These are phyloP conservation scores for Candida wancherniae DNA, from an alignment of 805 yeast species.

Conservation along the genomic window DNA sequence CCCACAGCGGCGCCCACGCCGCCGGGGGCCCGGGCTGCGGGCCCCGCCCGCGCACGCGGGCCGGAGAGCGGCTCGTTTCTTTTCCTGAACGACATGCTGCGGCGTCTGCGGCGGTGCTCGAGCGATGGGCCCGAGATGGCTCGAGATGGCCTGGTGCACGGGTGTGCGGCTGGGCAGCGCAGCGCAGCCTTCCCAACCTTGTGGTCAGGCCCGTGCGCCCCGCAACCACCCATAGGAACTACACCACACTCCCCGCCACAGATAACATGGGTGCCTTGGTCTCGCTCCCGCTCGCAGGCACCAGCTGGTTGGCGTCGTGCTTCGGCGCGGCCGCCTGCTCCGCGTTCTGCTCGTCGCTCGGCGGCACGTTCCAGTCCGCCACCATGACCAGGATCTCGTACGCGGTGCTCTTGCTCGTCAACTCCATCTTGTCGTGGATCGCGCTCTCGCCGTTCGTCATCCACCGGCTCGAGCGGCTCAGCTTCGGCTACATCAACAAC, in stretches of 20 bases:
- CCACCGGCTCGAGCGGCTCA: conserved; percentile 63
- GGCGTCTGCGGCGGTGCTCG: too few relatives aligned
- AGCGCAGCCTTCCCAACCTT: too few relatives aligned
- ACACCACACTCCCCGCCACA: neutral
- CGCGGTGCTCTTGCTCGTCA: conserved; percentile 70
- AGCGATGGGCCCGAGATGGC: neutral
- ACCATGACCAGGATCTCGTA: conserved; percentile 82
- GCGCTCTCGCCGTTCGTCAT: conserved; percentile 78
- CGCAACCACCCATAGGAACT: neutral
- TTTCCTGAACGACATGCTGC: conserved; percentile 52
- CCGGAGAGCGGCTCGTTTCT: conserved; percentile 45
- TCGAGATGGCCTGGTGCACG: conserved; percentile 1
- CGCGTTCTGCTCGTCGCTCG: conserved; percentile 46
- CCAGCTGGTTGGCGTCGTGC: conserved; percentile 15
- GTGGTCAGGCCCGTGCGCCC: too few relatives aligned
- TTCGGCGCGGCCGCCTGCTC: conserved; percentile 55
- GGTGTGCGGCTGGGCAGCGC: conserved; percentile 1
- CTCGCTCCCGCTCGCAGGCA: conserved; percentile 13
- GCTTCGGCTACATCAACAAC: conserved; percentile 63
- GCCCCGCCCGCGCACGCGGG: conserved; percentile 6
- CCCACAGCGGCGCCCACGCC: conserved; percentile 3
- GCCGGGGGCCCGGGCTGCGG: conserved; percentile 4
- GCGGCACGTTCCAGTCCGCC: conserved; percentile 67
- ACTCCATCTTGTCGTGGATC: conserved; percentile 88
- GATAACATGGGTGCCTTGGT: conserved; percentile 16